Evolutionary conservation across 306 rosid genomes (phyloP).

Genomic region (Prinsepia uniflora): DNA sequence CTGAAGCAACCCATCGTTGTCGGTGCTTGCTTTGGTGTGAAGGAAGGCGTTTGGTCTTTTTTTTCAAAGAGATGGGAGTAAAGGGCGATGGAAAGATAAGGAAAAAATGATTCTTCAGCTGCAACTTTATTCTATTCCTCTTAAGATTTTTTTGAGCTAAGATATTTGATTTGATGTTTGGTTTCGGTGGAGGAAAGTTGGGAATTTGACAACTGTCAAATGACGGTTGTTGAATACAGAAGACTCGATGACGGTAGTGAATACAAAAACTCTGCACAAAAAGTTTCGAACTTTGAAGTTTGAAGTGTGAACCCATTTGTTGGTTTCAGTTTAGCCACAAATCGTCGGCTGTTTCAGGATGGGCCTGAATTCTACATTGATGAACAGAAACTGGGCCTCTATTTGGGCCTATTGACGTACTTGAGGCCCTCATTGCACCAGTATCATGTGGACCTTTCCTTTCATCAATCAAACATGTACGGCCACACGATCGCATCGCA

Average conservation of each 20-base stretch:
- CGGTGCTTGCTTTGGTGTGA: slow-evolving; percentile 4
- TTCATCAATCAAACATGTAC: background rate
- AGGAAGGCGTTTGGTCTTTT: slow-evolving; percentile 3
- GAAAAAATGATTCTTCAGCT: slow-evolving; percentile 26
- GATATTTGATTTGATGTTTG: slow-evolving; percentile 3
- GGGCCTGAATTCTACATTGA: background rate
- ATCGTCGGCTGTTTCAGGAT: background rate
- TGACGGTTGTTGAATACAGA: background rate
- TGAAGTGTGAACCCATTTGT: background rate
- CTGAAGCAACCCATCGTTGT: slow-evolving; percentile 63
- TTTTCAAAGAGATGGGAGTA: slow-evolving; percentile 6
- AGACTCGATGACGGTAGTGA: too few relatives aligned
- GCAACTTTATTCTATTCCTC: slow-evolving; percentile 52
- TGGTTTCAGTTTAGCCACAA: background rate
- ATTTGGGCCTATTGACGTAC: background rate
- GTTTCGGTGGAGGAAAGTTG: slow-evolving; percentile 58
- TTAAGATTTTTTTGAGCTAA: slow-evolving; percentile 16
- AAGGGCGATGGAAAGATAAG: slow-evolving; percentile 13
- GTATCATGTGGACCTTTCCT: background rate
- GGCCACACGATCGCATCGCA: background rate
- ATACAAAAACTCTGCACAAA: too few relatives aligned
- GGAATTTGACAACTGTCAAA: slow-evolving; percentile 20
- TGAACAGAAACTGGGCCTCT: background rate
- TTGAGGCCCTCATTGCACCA: background rate
- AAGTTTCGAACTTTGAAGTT: background rate